Base-by-base conservation (phyloP, 805 yeast genomes). In the Groenewaldozyma tartarivorans region DNA sequence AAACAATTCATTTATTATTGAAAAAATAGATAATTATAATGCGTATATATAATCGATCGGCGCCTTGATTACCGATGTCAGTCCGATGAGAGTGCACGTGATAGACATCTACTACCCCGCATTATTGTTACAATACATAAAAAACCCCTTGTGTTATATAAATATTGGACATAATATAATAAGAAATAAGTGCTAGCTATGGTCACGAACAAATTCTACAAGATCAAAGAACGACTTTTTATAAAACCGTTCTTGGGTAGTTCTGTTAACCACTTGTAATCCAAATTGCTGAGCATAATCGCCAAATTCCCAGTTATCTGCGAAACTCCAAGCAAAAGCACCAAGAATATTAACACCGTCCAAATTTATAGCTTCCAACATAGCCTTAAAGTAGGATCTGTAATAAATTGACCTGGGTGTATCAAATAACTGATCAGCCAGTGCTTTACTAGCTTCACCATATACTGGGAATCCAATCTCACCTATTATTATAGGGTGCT, bases 401-500 rank as follows among this genome's bases (percentile, higher is more conserved):
- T 50, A 57, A 49, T 57, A 60, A 16, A 51, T 44, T 5, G 60
- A 53, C 41, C 64, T 49, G 33, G 40, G 46, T 22, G 50, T 40
- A 43, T 60, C 64, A 38, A 36, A 47, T 9, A 52, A 36, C 35
- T 53, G 58, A 30, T 56, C 58, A 18, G 40, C 47, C n/a, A 51
- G 43, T 27, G 39, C 47, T 42, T 51, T 49, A 21, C 51, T 49
- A 13, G 43, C 43, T 48, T 60, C 64, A 35, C 50, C 40, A 51
- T 52, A 55, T 42, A 48, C 58, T 13, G 61, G 54, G 48, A 55
- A 55, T 4, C 64, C 63, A 44, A 55, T 56, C 44, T 60, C 64
- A 9, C 29, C 29, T 9, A 24, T 24, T 9, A 24, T 13, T 13
- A 24, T 13, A 9, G 29, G 29, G 13, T 24, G 29, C 29, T 24